These are phyloP conservation scores for Erodium maritimum DNA, from an alignment of 345 rosid genomes.

Conservation along the genomic window DNA sequence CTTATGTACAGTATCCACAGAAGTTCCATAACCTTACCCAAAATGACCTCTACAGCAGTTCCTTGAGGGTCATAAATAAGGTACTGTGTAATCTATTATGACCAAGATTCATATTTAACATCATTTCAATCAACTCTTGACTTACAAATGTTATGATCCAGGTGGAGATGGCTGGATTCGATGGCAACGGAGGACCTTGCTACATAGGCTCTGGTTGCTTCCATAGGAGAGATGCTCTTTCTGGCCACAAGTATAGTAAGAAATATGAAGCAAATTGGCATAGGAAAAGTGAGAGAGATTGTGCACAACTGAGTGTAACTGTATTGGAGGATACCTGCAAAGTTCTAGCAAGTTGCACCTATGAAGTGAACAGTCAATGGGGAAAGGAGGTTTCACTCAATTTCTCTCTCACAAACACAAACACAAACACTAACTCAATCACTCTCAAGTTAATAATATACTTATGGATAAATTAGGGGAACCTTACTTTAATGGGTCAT, in stretches of 20 bases:
- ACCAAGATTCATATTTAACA: background rate
- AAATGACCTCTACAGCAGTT: conserved; percentile 23
- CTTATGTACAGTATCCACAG: conserved; percentile 32
- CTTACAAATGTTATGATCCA: background rate
- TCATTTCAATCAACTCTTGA: background rate
- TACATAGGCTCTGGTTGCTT: conserved; percentile 29
- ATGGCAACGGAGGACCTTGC: conserved; percentile 18
- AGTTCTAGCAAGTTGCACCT: conserved; percentile 20
- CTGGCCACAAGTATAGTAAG: conserved; percentile 10
- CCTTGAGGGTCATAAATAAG: conserved; percentile 5
- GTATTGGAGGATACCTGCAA: conserved; percentile 25
- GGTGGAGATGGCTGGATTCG: conserved; percentile 21
- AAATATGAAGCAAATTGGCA: conserved; percentile 4
- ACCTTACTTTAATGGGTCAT: too few relatives aligned
- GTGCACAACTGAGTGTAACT: background rate
- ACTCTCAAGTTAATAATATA: too few relatives aligned
- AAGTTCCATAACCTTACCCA: conserved; percentile 18
- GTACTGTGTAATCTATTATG: conserved; percentile 6
- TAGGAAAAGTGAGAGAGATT: background rate
- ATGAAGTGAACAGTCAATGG: conserved; percentile 30
- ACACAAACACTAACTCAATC: too few relatives aligned
- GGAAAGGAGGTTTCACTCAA: conserved; percentile 35
- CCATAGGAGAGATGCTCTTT: conserved; percentile 22
- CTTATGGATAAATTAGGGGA: too few relatives aligned
- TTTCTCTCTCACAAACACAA: background rate